phyloP scores from a whole-genome alignment of 2,329 filamentous ascomycete species.

The Nemania sp. region DNA sequence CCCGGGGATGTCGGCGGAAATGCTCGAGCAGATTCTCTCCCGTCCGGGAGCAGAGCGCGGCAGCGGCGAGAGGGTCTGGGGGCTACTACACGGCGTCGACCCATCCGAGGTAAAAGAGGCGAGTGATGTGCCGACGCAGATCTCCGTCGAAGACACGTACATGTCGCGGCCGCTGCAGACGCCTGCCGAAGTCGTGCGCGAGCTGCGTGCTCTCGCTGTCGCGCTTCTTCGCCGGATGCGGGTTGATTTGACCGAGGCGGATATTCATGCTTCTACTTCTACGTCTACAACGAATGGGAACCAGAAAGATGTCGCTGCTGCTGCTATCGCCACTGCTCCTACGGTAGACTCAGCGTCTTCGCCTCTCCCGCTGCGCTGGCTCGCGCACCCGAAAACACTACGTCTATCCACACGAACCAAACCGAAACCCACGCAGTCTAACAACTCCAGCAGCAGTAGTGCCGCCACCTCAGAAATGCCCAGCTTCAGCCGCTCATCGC shows the following conservation, averaged over 20 bases:
- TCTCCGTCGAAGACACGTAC: slow-evolving; percentile 95
- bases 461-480: slow-evolving; percentile 5
- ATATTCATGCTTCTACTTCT: neutral
- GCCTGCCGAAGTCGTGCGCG: slow-evolving; percentile 63
- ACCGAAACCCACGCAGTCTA: slow-evolving; percentile 48
- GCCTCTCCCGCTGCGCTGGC: slow-evolving; percentile 55
- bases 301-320: too few relatives aligned
- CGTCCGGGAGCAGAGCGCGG: slow-evolving; percentile 72
- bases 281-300: neutral
- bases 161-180: slow-evolving; percentile 66
- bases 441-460: slow-evolving; percentile 40
- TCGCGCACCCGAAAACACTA: slow-evolving; percentile 78
- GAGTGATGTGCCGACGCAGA: slow-evolving; percentile 76
- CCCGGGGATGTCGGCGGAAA: slow-evolving; percentile 63
- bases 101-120: slow-evolving; percentile 71
- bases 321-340: neutral
- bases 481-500: slow-evolving; percentile 70
- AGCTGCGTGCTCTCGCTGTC: slow-evolving; percentile 68
- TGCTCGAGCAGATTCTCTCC: slow-evolving; percentile 69
- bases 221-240: slow-evolving; percentile 80
- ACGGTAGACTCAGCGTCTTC: neutral
- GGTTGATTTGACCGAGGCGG: slow-evolving; percentile 65
- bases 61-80: slow-evolving; percentile 74
- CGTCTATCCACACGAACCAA: slow-evolving; percentile 76
- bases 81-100: slow-evolving; percentile 80